These are phyloP conservation scores for Paratrimastix pyriformis DNA, from an alignment of 78 protist species.

Conservation along the genomic window DNA sequence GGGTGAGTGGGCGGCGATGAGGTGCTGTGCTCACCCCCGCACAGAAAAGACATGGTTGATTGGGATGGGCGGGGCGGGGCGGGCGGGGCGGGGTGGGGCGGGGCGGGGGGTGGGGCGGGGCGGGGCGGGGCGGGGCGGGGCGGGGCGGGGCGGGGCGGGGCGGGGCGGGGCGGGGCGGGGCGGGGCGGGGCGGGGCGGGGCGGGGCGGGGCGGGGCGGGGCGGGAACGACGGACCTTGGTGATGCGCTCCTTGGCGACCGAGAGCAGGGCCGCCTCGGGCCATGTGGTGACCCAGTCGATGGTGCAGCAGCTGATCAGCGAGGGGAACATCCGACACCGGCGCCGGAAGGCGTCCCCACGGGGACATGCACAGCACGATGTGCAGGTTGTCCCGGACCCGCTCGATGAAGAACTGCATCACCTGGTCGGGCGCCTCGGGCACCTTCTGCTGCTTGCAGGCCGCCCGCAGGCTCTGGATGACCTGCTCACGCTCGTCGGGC, in stretches of 20 bases:
- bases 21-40: no score
- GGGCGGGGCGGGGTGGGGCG: no score
- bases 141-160: neutral
- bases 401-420: slow-evolving; percentile 21
- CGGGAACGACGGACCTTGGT: neutral
- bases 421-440: slow-evolving; percentile 31
- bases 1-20: no score
- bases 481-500: slow-evolving; percentile 34
- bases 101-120: no score
- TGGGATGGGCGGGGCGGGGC: no score
- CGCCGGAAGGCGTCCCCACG: slow-evolving; percentile 51
- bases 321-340: slow-evolving; percentile 49
- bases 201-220: neutral
- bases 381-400: slow-evolving; percentile 43
- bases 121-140: no score
- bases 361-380: slow-evolving; percentile 55
- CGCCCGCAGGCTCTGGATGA: slow-evolving; percentile 14
- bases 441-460: neutral
- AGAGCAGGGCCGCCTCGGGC: slow-evolving; percentile 62
- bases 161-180: no score
- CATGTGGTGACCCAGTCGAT: slow-evolving; percentile 58
- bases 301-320: slow-evolving; percentile 50
- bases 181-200: no score
- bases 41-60: no score
- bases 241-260: slow-evolving; percentile 38